Percentiles rank a stretch among this genome's conserved stretches.
These are phyloP conservation scores for Pholiota adiposa DNA, from an alignment of 1,284 basidiomycete genomes.

Conservation along the genomic window DNA sequence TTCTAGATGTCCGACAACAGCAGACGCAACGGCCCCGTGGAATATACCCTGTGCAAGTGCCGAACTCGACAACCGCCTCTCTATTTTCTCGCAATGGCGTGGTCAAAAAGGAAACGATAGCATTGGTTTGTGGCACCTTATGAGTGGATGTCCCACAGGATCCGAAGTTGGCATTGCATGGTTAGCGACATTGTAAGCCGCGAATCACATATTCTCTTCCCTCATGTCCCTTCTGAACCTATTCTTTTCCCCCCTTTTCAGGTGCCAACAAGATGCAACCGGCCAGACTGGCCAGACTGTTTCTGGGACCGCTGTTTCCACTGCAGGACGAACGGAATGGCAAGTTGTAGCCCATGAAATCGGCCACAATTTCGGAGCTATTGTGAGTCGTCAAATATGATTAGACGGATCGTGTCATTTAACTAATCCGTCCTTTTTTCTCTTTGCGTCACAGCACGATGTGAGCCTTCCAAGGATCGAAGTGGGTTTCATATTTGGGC, in stretches of 20 bases:
- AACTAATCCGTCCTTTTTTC: slow-evolving; percentile 19
- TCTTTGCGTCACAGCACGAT: slow-evolving; percentile 54
- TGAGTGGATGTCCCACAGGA: slow-evolving; percentile 86
- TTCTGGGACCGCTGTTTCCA: slow-evolving; percentile 87
- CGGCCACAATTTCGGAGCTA: slow-evolving; percentile 92
- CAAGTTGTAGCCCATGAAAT: slow-evolving; percentile 90
- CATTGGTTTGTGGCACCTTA: slow-evolving; percentile 88
- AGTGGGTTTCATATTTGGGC: slow-evolving; percentile 1
- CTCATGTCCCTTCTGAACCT: slow-evolving; percentile 2
- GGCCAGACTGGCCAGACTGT: slow-evolving; percentile 57
- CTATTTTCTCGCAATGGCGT: slow-evolving; percentile 85
- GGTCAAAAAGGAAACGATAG: slow-evolving; percentile 73
- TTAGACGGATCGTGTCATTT: slow-evolving; percentile 9
- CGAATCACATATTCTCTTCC: slow-evolving; percentile 1
- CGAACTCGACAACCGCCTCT: slow-evolving; percentile 62
- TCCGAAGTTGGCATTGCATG: slow-evolving; percentile 91
- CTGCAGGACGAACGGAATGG: slow-evolving; percentile 75
- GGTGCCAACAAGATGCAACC: slow-evolving; percentile 59
- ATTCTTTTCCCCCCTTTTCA: slow-evolving; percentile 24
- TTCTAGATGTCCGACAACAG: slow-evolving; percentile 54
- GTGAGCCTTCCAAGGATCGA: slow-evolving; percentile 38
- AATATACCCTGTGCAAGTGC: slow-evolving; percentile 56
- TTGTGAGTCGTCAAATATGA: slow-evolving; percentile 53
- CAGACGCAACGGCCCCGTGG: slow-evolving; percentile 56
- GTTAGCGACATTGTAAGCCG: slow-evolving; percentile 73